phyloP scores from a whole-genome alignment of 768 basidiomycete genomes.

The Tylopilus plumbeoviolaceoides region DNA sequence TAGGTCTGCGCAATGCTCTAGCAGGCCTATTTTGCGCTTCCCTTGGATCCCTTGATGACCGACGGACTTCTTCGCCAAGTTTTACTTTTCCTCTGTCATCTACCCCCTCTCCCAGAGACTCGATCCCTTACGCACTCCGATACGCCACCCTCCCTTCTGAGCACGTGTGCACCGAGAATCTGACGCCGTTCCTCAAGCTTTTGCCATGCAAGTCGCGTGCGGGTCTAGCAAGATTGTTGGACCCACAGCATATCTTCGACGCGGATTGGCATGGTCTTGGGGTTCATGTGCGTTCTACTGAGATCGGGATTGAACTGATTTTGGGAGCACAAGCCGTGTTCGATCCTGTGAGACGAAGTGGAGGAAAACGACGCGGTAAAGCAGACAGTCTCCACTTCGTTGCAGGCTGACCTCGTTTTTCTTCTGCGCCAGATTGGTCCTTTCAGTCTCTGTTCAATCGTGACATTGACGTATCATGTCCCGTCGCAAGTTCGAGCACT shows the following conservation, averaged over 20 bases:
- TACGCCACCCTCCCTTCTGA: constrained; percentile 80
- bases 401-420: constrained; percentile 6
- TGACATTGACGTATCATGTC: constrained; percentile 59
- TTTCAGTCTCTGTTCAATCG: constrained; percentile 66
- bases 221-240: constrained; percentile 77
- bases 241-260: constrained; percentile 83
- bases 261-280: constrained; percentile 91
- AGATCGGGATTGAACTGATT: constrained; percentile 57
- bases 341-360: constrained; percentile 63
- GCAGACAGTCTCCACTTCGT: background rate
- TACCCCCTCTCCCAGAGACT: constrained; percentile 38
- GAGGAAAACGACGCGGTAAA: constrained; percentile 53
- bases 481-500: constrained; percentile 59
- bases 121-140: constrained; percentile 52
- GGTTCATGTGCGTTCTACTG: constrained; percentile 66
- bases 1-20: constrained; percentile 79
- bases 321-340: constrained; percentile 73
- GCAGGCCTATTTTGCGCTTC: constrained; percentile 96
- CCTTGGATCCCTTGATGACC: constrained; percentile 70
- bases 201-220: constrained; percentile 89
- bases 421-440: constrained; percentile 59
- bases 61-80: constrained; percentile 66
- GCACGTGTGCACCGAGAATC: constrained; percentile 94
- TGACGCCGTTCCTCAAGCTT: constrained; percentile 93
- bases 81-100: constrained; percentile 63